Base-by-base conservation (phyloP, 2,329 filamentous ascomycete species). In the Penicillium brevicompactum region DNA sequence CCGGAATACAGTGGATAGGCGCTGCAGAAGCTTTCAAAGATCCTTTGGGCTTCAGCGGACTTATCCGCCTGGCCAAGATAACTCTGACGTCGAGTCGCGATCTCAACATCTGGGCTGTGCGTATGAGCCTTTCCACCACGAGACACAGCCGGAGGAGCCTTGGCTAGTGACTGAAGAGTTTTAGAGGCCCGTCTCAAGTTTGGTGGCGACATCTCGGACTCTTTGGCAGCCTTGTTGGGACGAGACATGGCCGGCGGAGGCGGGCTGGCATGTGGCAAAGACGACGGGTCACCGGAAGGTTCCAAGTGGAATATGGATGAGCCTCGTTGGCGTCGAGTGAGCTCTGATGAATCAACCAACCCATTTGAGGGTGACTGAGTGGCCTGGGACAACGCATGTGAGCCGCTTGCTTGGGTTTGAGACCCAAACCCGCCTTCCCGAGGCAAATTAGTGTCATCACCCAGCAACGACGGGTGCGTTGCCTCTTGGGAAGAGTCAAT, bases 1-100 rank as follows among this genome's bases (percentile, higher is more conserved):
- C 76, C 76, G 7, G 51, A 30, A 52, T 79, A 80, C 21, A 55
- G 55, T 2, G 73, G 64, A 57, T 80, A 80, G 30, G 74, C 62
- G 16, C 56, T 60, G 56, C 69, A 68, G 52, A 78, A 80, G 34
- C 66, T 71, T 8, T 70, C 61, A 57, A 70, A 77, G 24, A 75
- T 61, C 18, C 45, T 62, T 5, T 62, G 59, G 11, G 70, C 67
- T 47, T 69, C 61, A 2, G 53, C 57, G 13, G 60, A 55, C 31
- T 59, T 59, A 18, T 60, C 43, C 6, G 58, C 57, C 14, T 57
- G 60, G 18, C 49, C 49, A 40, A 68, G 58, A 50, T 65, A 68
- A 18, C 51, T 61, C 46, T 64, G 43, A 18, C 64, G 65, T 41
- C 63, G 63, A 30, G 53, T 53, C 14, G 67, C 54, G 5, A 68